A percentile compares a stretch with the other conserved stretches of the same genome.
These are phyloP conservation scores for Neurospora intermedia DNA, from an alignment of 495 filamentous ascomycete species.

Conservation along the genomic window DNA sequence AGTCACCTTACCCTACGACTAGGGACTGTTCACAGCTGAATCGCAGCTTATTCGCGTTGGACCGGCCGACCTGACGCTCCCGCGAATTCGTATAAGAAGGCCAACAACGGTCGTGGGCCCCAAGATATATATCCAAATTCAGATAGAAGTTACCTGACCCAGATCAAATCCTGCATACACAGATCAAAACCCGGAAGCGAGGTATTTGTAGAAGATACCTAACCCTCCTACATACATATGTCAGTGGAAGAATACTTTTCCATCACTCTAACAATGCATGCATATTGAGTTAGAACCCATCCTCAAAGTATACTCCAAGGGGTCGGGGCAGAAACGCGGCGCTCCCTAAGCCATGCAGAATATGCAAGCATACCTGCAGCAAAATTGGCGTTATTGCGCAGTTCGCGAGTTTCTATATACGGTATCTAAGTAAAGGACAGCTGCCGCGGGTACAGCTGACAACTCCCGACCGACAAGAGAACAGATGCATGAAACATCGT, in stretches of 20 bases:
- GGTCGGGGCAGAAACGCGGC: too few species aligned
- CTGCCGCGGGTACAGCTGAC: too few species aligned
- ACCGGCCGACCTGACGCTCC: not conserved
- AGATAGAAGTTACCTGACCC: not conserved
- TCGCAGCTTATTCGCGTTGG: not conserved
- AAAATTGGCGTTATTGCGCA: too few species aligned
- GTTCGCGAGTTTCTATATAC: too few species aligned
- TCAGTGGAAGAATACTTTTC: not conserved
- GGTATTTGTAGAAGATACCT: not conserved
- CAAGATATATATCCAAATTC: not conserved
- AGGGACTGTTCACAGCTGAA: not conserved
- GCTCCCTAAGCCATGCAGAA: too few species aligned
- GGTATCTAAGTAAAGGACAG: too few species aligned
- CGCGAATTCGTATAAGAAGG: not conserved
- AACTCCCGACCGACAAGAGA: too few species aligned
- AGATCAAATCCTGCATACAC: not conserved
- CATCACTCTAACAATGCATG: not conserved
- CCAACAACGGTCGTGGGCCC: not conserved
- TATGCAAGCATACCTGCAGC: too few species aligned
- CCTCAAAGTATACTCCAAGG: not conserved
- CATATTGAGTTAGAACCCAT: too few species aligned
- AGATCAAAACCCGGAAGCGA: not conserved
- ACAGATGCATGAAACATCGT: too few species aligned
- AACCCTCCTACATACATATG: not conserved
- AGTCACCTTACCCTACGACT: too few species aligned